A percentile compares a stretch with the other conserved stretches of the same genome.
Conservation (phyloP, 257 asterid species). For the Salvia rosmarinus region DNA sequence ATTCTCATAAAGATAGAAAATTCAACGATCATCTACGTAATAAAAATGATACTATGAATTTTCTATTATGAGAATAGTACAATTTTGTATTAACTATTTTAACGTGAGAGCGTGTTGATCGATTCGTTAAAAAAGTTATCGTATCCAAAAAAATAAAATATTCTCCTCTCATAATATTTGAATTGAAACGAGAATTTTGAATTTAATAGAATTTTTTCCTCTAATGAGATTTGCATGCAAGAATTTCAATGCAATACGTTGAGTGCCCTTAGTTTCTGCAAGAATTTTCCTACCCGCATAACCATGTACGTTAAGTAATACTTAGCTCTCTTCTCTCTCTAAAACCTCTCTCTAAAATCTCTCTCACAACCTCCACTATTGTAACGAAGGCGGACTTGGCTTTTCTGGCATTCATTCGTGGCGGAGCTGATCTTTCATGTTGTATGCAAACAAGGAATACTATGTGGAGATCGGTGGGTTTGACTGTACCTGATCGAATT, state of each 20-base stretch:
- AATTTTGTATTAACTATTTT: no score
- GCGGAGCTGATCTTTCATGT: constrained; percentile 43
- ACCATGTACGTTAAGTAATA: constrained; percentile 38
- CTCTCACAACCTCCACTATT: constrained; percentile 38
- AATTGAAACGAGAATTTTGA: no score
- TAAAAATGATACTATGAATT: no score
- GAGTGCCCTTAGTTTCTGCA: neutral
- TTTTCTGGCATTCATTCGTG: constrained; percentile 69
- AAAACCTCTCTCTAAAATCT: constrained; percentile 40
- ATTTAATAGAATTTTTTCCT: no score
- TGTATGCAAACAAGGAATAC: constrained; percentile 30
- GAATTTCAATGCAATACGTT: no score
- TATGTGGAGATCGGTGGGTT: constrained; percentile 56
- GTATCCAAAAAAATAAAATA: no score
- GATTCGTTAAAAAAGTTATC: no score
- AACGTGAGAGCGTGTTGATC: no score
- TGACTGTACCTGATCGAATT: constrained; percentile 35
- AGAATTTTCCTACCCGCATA: constrained; percentile 34
- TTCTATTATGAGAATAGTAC: no score
- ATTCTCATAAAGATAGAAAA: neutral
- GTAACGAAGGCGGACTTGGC: constrained; percentile 51
- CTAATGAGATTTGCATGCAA: no score
- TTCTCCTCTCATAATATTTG: no score
- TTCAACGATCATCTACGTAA: neutral
- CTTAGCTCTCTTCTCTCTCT: constrained; percentile 37